Base-by-base conservation (phyloP, 805 yeast species). In the Starmerella asiatica region DNA sequence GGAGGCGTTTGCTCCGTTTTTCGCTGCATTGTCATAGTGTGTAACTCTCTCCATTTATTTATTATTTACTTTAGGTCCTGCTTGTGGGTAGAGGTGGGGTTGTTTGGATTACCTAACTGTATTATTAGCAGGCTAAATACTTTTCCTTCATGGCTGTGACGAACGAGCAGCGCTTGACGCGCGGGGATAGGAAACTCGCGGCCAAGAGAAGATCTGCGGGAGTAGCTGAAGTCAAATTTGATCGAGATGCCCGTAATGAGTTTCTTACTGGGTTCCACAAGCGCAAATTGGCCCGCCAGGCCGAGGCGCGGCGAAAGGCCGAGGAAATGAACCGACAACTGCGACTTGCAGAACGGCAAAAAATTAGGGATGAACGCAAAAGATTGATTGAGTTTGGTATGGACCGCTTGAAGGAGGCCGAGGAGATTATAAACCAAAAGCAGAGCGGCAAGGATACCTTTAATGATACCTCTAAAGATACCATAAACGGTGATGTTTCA, bases 251-350 rank as follows among this genome's bases (percentile, higher is more conserved):
- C 9, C 45, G 46, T 19, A 59, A 64, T 23, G 94, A 88, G 45
- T 88, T 76, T 58, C 63, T 88, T 49, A 88, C 96, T 3, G 98
- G 98, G 30, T 88, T 88, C 59, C 97, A 91, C 60, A 88, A 88
- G 62, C 72, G 98, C 55, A 88, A 88, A 57, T 57, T 88, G 15
- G 81, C 81, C 54, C 71, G 97, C 58, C 80, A 81, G 61, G 86
- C 84, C 62, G 76, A 78, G 48, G 97, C 96, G 0, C 75, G 73
- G 49, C 82, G 72, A 44, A 75, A 67, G 52, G 72, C 71, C 37
- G 76, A 78, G 50, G 94, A 86, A 56, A 81, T 78, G 55, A 91
- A 79, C 4, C 68, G 86, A 42, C 63, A 73, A 47, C 75, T 75
- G 2, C 72, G 72, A 51, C 67, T 84, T 9, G 93, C 79, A 49